Evolutionary conservation across 768 basidiomycete genomes (phyloP).

Genomic region (Pilatotrama ljubarskyi): DNA sequence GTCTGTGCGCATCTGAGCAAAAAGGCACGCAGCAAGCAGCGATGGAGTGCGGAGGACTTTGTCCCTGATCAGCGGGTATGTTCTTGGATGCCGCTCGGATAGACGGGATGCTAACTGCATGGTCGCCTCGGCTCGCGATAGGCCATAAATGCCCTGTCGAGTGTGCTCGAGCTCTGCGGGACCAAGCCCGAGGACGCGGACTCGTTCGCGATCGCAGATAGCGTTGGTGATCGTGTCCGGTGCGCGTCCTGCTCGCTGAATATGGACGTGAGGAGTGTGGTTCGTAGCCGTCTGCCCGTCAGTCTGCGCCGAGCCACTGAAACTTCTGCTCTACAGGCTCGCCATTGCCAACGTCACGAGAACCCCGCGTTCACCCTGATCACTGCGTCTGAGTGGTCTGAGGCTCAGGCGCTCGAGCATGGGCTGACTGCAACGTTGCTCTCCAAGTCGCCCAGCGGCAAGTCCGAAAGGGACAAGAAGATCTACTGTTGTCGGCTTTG

Average conservation of each 20-base stretch:
- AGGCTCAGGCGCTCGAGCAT: conserved; percentile 24
- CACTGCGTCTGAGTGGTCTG: conserved; percentile 4
- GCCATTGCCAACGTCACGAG: conserved; percentile 66
- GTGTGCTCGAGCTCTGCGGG: conserved; percentile 36
- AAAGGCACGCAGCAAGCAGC: conserved; percentile 31
- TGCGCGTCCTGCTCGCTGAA: conserved; percentile 56
- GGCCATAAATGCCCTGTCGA: conserved; percentile 48
- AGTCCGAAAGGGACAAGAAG: conserved; percentile 34
- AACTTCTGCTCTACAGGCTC: conserved; percentile 41
- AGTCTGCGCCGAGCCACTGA: background rate
- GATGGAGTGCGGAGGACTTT: conserved; percentile 55
- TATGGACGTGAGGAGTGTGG: conserved; percentile 50
- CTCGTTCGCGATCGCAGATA: conserved; percentile 25
- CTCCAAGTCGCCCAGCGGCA: conserved; percentile 22
- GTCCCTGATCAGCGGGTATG: conserved; percentile 58
- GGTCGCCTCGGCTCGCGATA: conserved; percentile 25
- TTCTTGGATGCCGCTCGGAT: background rate
- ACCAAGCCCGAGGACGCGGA: conserved; percentile 34
- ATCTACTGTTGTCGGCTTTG: conserved; percentile 13
- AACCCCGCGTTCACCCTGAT: conserved; percentile 44
- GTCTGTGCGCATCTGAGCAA: conserved; percentile 41
- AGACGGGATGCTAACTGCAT: background rate
- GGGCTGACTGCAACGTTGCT: conserved; percentile 25
- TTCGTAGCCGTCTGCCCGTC: conserved; percentile 23
- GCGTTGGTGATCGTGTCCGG: conserved; percentile 35